Base-by-base conservation (phyloP, 2,329 filamentous ascomycete genomes). In the Microdochium trichocladiopsis region DNA sequence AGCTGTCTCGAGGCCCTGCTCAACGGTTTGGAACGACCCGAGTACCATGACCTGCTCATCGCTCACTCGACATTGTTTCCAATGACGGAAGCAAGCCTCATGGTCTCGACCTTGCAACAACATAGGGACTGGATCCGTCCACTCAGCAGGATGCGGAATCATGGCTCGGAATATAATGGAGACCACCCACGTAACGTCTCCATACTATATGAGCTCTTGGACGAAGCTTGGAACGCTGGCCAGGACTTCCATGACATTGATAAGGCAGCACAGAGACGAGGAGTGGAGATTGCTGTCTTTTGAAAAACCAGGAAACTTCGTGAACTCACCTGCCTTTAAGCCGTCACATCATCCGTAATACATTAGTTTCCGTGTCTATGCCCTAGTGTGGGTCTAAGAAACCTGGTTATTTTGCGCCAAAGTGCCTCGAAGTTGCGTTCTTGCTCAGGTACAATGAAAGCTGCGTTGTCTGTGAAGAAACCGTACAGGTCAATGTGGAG, bases 381-480 rank as follows among this genome's bases (percentile, higher is more conserved):
- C n/a, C n/a, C n/a, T n/a, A n/a, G n/a, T n/a, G n/a, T n/a, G 33
- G 6, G 12, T 28, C 33, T 43, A 24, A 11, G 33, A n/a, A 31
- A 47, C 31, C 8, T 48, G 25, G 21, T 28, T 48, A 4, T 48
- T 11, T 11, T 25, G 33, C 33, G 14, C 14, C 14, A 16, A 16
- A 37, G 4, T 37, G 5, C 33, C 58, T 57, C 1, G 60, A 63
- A 4, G 58, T 58, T 2, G 55, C 36, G 41, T 63, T 61, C 25
- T 52, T 64, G 47, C 63, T 66, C 5, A 68, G 74, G 73, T 0
- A 77, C 72, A 57, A 77, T 73, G 2, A 76, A 55, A 0, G 73
- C 71, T 1, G 74, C 73, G 50, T 77, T 77, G 41, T 68, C 70
- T 0, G 69, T 68, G 53, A 77, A 77, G 58, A 77, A 77, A 51